Conservation (phyloP, 2,329 filamentous ascomycete species). For the Pleomassaria siparia region DNA sequence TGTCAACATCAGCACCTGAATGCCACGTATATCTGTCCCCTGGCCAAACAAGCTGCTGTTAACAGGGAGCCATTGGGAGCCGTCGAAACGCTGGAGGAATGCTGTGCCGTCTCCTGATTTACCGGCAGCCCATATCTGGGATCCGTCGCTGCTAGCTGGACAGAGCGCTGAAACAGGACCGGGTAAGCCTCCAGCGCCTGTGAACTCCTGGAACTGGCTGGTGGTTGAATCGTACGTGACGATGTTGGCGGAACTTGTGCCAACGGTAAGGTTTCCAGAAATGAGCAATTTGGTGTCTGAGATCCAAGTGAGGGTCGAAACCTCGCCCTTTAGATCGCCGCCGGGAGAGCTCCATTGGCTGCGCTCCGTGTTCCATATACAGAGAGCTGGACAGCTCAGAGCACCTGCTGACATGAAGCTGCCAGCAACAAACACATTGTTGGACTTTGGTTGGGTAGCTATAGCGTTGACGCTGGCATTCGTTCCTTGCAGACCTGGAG, state of each 20-base stretch:
- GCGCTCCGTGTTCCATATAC: slow-evolving; percentile 70
- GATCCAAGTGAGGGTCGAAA: slow-evolving; percentile 75
- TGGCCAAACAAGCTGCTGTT: slow-evolving; percentile 61
- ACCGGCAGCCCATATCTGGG: slow-evolving; percentile 81
- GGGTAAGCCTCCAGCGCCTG: slow-evolving; percentile 66
- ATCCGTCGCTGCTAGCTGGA: slow-evolving; percentile 69
- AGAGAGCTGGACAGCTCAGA: slow-evolving; percentile 79
- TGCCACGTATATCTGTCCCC: slow-evolving; percentile 70
- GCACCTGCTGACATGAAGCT: slow-evolving; percentile 81
- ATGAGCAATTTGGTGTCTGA: slow-evolving; percentile 71
- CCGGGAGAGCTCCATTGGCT: slow-evolving; percentile 82
- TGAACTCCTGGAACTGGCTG: slow-evolving; percentile 66
- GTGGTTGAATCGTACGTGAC: slow-evolving; percentile 71
- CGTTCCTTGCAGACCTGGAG: slow-evolving; percentile 71
- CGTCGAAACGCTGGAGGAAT: slow-evolving; percentile 83
- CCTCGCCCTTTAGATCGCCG: slow-evolving; percentile 67
- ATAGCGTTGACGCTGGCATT: slow-evolving; percentile 77
- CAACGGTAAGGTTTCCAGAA: slow-evolving; percentile 73
- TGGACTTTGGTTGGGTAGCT: slow-evolving; percentile 66
- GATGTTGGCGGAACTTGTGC: slow-evolving; percentile 66
- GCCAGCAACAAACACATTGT: slow-evolving; percentile 83
- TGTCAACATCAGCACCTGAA: slow-evolving; percentile 78
- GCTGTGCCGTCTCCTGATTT: slow-evolving; percentile 66
- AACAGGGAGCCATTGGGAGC: slow-evolving; percentile 68
- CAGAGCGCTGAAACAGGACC: slow-evolving; percentile 78